These are phyloP conservation scores for Coniella lustricola DNA, from an alignment of 2,329 filamentous ascomycete species.

Conservation along the genomic window DNA sequence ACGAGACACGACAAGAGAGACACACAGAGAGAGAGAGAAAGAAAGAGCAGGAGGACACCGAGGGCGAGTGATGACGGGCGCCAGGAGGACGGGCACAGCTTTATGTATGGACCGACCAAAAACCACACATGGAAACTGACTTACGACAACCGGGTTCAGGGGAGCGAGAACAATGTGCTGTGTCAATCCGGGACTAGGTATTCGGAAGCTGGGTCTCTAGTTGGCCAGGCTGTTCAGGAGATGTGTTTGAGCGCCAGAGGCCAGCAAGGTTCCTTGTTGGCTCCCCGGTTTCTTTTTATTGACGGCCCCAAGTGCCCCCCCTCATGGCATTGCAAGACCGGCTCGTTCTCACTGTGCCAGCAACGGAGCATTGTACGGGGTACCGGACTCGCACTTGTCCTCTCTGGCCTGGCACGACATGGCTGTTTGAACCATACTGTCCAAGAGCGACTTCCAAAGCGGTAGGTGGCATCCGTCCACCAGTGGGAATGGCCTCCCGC, in stretches of 20 bases:
- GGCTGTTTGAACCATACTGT: neutral
- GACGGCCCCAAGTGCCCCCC: neutral
- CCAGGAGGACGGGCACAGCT: slow-evolving; percentile 6
- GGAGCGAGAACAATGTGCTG: neutral
- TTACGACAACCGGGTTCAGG: slow-evolving; percentile 16
- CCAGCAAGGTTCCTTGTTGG: slow-evolving; percentile 1
- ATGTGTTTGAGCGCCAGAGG: neutral
- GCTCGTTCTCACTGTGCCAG: slow-evolving; percentile 9
- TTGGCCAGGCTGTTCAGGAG: slow-evolving; percentile 8
- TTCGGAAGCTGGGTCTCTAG: neutral
- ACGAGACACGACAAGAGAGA: neutral
- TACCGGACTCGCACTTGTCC: neutral
- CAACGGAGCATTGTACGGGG: neutral
- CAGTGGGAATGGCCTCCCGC: neutral
- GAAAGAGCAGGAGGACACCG: too few species aligned
- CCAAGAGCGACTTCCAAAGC: slow-evolving; percentile 1
- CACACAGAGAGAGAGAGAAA: neutral
- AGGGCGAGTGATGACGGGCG: neutral
- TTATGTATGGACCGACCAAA: slow-evolving; percentile 5
- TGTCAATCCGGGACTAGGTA: neutral
- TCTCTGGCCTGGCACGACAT: neutral
- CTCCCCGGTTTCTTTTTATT: neutral
- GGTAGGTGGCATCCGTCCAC: slow-evolving; percentile 6
- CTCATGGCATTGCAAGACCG: neutral
- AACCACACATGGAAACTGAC: slow-evolving; percentile 9